These are phyloP conservation scores for Ceratopteris richardii DNA, from an alignment of 75 land plant species.

Conservation along the genomic window DNA sequence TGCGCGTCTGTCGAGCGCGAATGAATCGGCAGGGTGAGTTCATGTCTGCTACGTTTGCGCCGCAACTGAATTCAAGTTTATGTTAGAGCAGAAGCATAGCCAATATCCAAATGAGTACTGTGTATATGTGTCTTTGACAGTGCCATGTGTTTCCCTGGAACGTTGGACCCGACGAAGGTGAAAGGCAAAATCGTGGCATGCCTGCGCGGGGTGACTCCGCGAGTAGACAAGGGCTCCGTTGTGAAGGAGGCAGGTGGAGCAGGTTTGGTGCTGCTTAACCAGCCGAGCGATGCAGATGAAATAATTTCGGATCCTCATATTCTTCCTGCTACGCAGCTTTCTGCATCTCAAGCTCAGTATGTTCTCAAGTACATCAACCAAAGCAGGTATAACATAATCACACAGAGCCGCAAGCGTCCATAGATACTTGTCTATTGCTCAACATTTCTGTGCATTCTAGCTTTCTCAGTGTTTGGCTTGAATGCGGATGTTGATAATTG, in stretches of 20 bases:
- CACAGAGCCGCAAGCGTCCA: too few relatives aligned
- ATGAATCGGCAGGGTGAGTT: background rate
- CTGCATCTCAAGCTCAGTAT: conserved; percentile 13
- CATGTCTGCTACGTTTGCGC: too few relatives aligned
- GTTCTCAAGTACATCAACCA: conserved; percentile 42
- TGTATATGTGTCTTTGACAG: too few relatives aligned
- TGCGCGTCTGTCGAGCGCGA: background rate
- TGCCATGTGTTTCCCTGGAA: conserved; percentile 18
- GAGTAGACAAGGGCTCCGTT: conserved; percentile 31
- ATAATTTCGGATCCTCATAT: conserved; percentile 39
- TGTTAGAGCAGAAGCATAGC: too few relatives aligned
- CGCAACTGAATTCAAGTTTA: too few relatives aligned
- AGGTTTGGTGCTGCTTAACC: conserved; percentile 48
- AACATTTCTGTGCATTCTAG: too few relatives aligned
- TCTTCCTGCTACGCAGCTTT: conserved; percentile 39
- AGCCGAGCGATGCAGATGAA: conserved; percentile 17
- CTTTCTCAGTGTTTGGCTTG: too few relatives aligned
- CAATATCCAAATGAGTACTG: too few relatives aligned
- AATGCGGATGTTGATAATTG: too few relatives aligned
- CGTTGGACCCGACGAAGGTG: conserved; percentile 43
- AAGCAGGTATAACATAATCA: conserved; percentile 16
- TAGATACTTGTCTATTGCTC: too few relatives aligned
- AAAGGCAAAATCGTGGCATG: conserved; percentile 56
- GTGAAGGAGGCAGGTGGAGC: conserved; percentile 38
- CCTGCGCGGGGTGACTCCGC: conserved; percentile 30